phyloP scores from a whole-genome alignment of 1,284 basidiomycete genomes.

The Cyathus olla region DNA sequence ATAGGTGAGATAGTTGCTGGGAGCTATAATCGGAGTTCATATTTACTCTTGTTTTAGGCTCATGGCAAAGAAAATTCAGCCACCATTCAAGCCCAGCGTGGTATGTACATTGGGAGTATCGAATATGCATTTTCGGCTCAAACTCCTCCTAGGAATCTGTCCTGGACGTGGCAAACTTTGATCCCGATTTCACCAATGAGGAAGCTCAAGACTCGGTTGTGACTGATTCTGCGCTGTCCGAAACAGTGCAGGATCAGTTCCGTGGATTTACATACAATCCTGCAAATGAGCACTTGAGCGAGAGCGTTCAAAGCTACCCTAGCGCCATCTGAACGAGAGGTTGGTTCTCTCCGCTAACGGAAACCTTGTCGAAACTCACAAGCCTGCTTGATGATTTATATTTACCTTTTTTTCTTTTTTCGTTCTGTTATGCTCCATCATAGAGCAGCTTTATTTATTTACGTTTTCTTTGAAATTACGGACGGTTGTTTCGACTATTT shows the following conservation, averaged over 20 bases:
- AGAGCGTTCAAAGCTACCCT: conserved; percentile 78
- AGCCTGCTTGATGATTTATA: too few species aligned
- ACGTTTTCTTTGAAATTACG: too few species aligned
- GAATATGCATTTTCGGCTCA: not conserved
- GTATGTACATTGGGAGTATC: conserved; percentile 56
- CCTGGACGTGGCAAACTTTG: conserved; percentile 91
- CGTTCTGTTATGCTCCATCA: too few species aligned
- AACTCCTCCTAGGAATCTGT: conserved; percentile 71
- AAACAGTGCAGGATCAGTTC: conserved; percentile 97
- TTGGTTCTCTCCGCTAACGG: too few species aligned
- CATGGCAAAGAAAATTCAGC: conserved; percentile 95
- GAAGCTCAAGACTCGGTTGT: conserved; percentile 95
- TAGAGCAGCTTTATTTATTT: too few species aligned
- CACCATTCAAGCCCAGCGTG: conserved; percentile 98
- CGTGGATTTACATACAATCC: conserved; percentile 89
- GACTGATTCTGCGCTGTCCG: conserved; percentile 89
- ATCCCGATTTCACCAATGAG: conserved; percentile 94
- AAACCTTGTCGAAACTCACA: too few species aligned
- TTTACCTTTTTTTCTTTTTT: too few species aligned
- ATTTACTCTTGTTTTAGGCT: conserved; percentile 57
- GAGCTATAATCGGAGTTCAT: not conserved
- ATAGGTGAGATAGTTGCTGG: conserved; percentile 54
- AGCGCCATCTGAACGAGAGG: conserved; percentile 12
- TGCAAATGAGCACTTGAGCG: conserved; percentile 82
- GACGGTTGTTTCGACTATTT: too few species aligned